Conservation (phyloP, 2,329 filamentous ascomycete species). For the Aspergillus sp. region DNA sequence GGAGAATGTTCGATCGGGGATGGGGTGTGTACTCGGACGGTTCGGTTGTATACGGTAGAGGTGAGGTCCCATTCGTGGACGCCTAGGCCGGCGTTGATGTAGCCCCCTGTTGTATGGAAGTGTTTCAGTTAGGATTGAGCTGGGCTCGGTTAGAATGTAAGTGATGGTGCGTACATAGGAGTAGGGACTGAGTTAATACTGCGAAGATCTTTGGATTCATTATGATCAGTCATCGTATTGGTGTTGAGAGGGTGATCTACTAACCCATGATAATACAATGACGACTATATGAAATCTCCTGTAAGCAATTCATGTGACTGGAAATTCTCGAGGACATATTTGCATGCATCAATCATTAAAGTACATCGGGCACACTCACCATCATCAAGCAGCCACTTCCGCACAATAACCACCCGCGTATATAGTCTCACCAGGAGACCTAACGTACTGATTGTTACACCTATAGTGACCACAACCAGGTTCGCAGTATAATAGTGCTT, state of each 20-base stretch:
- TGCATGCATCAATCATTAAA: too few species aligned
- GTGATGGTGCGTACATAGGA: not conserved
- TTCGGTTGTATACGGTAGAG: not conserved
- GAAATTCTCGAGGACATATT: not conserved
- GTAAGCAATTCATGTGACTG: not conserved
- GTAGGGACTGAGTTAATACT: not conserved
- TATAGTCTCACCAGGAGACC: not conserved
- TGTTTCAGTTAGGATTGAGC: not conserved
- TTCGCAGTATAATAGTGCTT: not conserved
- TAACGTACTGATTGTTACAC: not conserved
- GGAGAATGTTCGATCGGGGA: too few species aligned
- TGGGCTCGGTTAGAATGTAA: not conserved
- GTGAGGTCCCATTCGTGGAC: constrained; percentile 7
- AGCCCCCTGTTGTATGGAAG: not conserved
- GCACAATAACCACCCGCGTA: not conserved
- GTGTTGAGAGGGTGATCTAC: not conserved
- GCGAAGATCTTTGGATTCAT: not conserved
- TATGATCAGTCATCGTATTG: not conserved
- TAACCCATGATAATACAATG: not conserved
- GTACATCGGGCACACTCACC: not conserved
- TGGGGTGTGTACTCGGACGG: not conserved
- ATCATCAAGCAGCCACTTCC: constrained; percentile 7
- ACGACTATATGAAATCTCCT: not conserved
- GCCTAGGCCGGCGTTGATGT: not conserved
- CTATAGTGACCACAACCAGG: constrained; percentile 1